Percentiles rank a stretch among this genome's conserved stretches.
Evolutionary conservation across 192 early-diverging fungal genomes (phyloP).

Genomic region (Bifiguratus adelaidae): DNA sequence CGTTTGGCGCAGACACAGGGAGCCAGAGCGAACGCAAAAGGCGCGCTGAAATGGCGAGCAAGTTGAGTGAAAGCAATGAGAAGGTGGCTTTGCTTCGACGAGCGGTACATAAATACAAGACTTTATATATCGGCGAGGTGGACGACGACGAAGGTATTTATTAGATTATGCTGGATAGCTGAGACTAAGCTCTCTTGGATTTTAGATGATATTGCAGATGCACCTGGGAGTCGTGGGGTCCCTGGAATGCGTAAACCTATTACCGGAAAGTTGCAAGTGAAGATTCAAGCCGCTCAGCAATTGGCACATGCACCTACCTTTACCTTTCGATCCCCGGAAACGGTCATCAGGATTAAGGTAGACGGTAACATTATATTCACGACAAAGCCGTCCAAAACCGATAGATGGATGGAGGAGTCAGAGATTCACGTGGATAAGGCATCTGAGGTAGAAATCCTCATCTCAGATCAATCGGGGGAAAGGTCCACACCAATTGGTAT

Average conservation of each 20-base stretch:
- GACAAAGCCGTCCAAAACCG: constrained; percentile 55
- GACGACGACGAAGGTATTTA: constrained; percentile 64
- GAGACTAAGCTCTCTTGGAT: not conserved
- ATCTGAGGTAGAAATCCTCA: constrained; percentile 83
- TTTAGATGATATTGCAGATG: constrained; percentile 14
- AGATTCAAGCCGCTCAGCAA: constrained; percentile 47
- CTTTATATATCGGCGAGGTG: constrained; percentile 68
- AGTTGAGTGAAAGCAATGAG: constrained; percentile 60
- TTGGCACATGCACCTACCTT: constrained; percentile 45
- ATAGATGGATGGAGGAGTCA: constrained; percentile 77
- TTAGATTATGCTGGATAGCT: not conserved
- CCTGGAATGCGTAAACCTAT: constrained; percentile 59
- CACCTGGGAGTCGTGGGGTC: constrained; percentile 28
- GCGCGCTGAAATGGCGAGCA: constrained; percentile 36
- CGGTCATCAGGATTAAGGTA: constrained; percentile 69
- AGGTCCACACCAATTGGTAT: constrained; percentile 69
- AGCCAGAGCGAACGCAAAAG: constrained; percentile 37
- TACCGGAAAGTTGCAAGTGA: constrained; percentile 60
- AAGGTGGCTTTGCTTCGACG: constrained; percentile 62
- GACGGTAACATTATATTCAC: constrained; percentile 72
- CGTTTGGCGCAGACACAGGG: constrained; percentile 36
- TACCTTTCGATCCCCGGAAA: constrained; percentile 49
- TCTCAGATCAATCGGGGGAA: constrained; percentile 75
- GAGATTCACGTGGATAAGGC: constrained; percentile 83
- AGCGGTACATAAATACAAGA: constrained; percentile 77